Evolutionary conservation across 352 stramenopile genomes (phyloP).

Genomic region (Globisporangium yorkense): DNA sequence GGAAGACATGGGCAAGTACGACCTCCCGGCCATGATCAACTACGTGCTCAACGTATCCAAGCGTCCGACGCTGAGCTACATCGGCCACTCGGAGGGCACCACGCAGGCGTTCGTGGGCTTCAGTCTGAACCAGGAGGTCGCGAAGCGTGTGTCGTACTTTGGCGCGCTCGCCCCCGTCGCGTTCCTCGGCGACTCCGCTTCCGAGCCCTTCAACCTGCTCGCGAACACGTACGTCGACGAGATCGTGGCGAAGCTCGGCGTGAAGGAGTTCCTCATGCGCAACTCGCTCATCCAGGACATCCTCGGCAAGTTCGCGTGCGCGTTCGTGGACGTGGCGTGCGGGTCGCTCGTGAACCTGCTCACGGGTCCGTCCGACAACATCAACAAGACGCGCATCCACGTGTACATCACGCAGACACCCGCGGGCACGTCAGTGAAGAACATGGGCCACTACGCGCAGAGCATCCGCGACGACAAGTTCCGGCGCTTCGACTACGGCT

Average conservation of each 20-base stretch:
- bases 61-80: conserved; percentile 36
- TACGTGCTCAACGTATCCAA: conserved; percentile 34
- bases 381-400: conserved; percentile 44
- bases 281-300: conserved; percentile 23
- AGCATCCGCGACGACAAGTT: conserved; percentile 47
- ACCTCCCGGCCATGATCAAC: conserved; percentile 45
- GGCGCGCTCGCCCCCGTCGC: conserved; percentile 43
- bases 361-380: conserved; percentile 32
- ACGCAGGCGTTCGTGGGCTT: conserved; percentile 55
- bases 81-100: conserved; percentile 49
- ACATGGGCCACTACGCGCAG: conserved; percentile 49
- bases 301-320: conserved; percentile 31
- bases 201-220: conserved; percentile 24
- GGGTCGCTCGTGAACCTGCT: conserved; percentile 9
- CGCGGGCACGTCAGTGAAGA: conserved; percentile 46
- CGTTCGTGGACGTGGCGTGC: conserved; percentile 33
- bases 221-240: conserved; percentile 39
- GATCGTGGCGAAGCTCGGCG: conserved; percentile 30
- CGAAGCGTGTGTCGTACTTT: conserved; percentile 45
- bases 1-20: conserved; percentile 47
- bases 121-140: conserved; percentile 43
- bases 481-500: conserved; percentile 49
- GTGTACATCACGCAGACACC: conserved; percentile 54
- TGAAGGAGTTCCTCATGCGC: conserved; percentile 17
- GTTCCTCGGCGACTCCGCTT: conserved; percentile 24